Percentiles rank a stretch among this genome's conserved stretches.
Conservation (phyloP, 257 asterid genomes). For the Primulina eburnea region DNA sequence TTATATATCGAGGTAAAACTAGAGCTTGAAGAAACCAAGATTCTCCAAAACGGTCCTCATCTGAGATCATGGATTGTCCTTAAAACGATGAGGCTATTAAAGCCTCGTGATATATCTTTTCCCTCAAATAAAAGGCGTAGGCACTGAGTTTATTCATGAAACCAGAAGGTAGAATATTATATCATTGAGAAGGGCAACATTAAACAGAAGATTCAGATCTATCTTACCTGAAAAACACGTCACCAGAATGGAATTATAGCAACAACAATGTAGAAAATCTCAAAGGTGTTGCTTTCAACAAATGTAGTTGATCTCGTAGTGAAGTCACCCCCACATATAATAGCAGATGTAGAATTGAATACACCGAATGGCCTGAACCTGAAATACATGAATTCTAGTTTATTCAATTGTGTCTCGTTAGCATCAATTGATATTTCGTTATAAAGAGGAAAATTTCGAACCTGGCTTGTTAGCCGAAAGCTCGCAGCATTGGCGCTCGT, state of each 20-base stretch:
- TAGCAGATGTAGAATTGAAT: slow-evolving; percentile 64
- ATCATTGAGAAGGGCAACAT: background rate
- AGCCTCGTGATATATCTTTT: slow-evolving; percentile 42
- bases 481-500: slow-evolving; percentile 39
- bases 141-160: slow-evolving; percentile 37
- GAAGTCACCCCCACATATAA: slow-evolving; percentile 72
- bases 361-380: slow-evolving; percentile 78
- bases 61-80: slow-evolving; percentile 21
- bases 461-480: slow-evolving; percentile 83
- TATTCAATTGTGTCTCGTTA: background rate
- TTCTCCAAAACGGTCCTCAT: slow-evolving; percentile 34
- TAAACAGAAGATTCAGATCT: background rate
- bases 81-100: slow-evolving; percentile 54
- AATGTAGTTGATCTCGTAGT: slow-evolving; percentile 43
- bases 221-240: slow-evolving; percentile 62
- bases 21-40: slow-evolving; percentile 38
- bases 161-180: background rate
- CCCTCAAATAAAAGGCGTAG: slow-evolving; percentile 62
- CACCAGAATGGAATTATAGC: slow-evolving; percentile 70
- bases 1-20: background rate
- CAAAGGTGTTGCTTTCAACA: slow-evolving; percentile 17
- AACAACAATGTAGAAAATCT: slow-evolving; percentile 40
- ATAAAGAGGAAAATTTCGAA: slow-evolving; percentile 15
- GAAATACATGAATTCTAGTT: slow-evolving; percentile 24
- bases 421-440: background rate